Conservation (phyloP, 768 basidiomycete species). For the Tricholoma sp. region DNA sequence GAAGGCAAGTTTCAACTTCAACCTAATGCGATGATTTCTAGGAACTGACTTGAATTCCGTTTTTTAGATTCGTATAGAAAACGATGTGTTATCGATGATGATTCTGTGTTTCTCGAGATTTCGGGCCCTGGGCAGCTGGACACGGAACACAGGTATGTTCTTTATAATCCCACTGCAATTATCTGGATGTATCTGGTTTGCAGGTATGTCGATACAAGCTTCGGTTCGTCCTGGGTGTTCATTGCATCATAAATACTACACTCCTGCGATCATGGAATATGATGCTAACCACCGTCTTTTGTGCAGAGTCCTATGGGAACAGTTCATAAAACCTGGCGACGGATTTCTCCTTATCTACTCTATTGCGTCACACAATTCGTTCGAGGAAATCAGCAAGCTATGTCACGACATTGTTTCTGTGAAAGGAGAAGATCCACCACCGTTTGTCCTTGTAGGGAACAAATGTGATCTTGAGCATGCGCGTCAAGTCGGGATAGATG, state of each 20-base stretch:
- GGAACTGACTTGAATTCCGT: no score
- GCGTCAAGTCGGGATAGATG: background rate
- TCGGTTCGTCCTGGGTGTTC: no score
- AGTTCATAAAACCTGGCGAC: background rate
- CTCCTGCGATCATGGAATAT: background rate
- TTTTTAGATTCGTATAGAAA: background rate
- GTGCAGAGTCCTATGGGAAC: background rate
- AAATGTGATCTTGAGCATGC: background rate
- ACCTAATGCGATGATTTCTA: no score
- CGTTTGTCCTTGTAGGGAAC: background rate
- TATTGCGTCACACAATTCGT: background rate
- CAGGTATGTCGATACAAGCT: no score
- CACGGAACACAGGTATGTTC: background rate
- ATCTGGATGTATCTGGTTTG: no score
- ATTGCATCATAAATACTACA: no score
- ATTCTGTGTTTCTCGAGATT: background rate
- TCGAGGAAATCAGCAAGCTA: background rate
- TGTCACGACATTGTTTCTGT: background rate
- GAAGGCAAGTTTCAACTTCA: no score
- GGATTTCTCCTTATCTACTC: background rate
- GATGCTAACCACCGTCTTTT: background rate
- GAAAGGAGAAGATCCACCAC: background rate
- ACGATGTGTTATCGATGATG: background rate
- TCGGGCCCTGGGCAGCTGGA: background rate
- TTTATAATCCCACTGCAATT: no score